Conservation (phyloP, 192 early-diverging fungal genomes). For the Coemansia sp. region DNA sequence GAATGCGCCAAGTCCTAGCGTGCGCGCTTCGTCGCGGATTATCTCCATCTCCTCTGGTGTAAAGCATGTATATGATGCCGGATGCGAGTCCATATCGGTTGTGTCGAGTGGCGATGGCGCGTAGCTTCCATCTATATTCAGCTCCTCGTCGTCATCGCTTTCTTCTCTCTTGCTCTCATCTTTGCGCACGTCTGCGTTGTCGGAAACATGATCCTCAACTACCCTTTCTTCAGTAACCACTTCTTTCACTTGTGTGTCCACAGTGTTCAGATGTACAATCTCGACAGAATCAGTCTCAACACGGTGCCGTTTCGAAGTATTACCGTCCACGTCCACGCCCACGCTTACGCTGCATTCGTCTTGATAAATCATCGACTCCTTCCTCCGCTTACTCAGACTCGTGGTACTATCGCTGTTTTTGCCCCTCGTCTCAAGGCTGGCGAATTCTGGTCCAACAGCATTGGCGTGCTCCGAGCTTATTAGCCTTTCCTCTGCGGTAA, state of each 20-base stretch:
- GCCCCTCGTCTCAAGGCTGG: not conserved
- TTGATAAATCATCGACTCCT: constrained; percentile 7
- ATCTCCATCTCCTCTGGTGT: constrained; percentile 33
- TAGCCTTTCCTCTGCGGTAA: not conserved
- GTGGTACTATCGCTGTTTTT: constrained; percentile 13
- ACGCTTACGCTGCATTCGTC: not conserved
- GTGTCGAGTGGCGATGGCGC: constrained; percentile 37
- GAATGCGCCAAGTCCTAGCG: constrained; percentile 51
- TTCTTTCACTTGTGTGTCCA: not conserved
- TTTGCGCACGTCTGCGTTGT: not conserved
- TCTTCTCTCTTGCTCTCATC: constrained; percentile 4
- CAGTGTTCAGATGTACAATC: not conserved
- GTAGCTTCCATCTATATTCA: constrained; percentile 49
- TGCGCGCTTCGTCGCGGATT: constrained; percentile 36
- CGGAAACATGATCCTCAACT: not conserved
- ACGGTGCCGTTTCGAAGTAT: constrained; percentile 27
- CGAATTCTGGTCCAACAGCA: not conserved
- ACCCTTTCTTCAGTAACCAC: not conserved
- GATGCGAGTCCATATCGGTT: not conserved
- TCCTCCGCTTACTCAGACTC: constrained; percentile 30
- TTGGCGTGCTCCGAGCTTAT: not conserved
- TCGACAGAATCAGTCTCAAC: constrained; percentile 1
- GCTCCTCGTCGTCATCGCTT: constrained; percentile 19
- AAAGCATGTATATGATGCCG: constrained; percentile 17
- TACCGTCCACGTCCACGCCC: not conserved